A percentile compares a stretch with the other conserved stretches of the same genome.
These are phyloP conservation scores for Pythium oligandrum DNA, from an alignment of 352 stramenopile genomes.

Conservation along the genomic window DNA sequence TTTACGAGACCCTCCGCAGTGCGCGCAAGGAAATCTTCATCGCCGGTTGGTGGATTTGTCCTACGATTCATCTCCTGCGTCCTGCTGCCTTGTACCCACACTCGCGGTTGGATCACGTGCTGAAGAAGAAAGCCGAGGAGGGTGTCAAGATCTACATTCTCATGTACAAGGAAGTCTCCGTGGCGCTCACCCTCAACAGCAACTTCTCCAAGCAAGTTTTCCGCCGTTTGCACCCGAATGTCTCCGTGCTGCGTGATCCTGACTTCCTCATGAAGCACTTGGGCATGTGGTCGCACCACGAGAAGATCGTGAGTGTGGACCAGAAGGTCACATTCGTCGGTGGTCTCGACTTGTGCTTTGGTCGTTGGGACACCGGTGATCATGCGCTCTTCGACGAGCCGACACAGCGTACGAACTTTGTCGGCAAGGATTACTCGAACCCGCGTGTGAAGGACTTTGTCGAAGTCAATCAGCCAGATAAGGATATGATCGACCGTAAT, in stretches of 20 bases:
- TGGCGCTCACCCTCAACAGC: conserved; percentile 83
- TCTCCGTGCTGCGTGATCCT: conserved; percentile 86
- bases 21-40: conserved; percentile 89
- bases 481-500: conserved; percentile 74
- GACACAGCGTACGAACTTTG: conserved; percentile 44
- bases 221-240: conserved; percentile 62
- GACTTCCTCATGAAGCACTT: conserved; percentile 88
- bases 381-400: conserved; percentile 71
- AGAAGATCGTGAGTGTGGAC: conserved; percentile 91
- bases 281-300: conserved; percentile 88
- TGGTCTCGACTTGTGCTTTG: conserved; percentile 88
- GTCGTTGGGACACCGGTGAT: conserved; percentile 73
- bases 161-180: conserved; percentile 89
- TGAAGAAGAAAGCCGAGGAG: conserved; percentile 70
- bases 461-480: conserved; percentile 65
- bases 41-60: conserved; percentile 87
- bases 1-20: conserved; percentile 54
- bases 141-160: conserved; percentile 88
- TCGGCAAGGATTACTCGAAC: conserved; percentile 85
- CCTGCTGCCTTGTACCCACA: conserved; percentile 50
- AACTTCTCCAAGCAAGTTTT: conserved; percentile 75
- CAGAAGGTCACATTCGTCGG: conserved; percentile 87
- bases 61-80: conserved; percentile 77
- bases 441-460: conserved; percentile 83
- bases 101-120: conserved; percentile 55